Base-by-base conservation (phyloP, 2,329 filamentous ascomycete genomes). In the Fusarium irregulare region DNA sequence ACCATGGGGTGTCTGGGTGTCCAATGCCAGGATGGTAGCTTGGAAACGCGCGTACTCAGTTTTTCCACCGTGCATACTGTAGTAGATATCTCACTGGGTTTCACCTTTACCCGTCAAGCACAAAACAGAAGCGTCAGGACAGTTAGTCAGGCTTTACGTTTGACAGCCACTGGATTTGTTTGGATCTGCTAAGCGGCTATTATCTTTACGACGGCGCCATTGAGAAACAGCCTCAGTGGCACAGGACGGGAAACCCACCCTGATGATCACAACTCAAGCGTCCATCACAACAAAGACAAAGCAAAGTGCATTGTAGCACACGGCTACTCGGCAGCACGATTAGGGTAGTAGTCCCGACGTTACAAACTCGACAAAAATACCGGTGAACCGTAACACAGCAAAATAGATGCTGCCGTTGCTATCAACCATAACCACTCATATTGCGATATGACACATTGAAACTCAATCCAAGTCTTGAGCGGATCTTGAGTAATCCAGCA, bases 41-140 rank as follows among this genome's bases (percentile, higher is more conserved):
- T 16, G 20, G 51, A 51, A 70, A 70, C 67, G 63, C 67, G 67
- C 67, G 67, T 70, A 46, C 28, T 49, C 32, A 46, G 28, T 25
- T 21, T 61, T 27, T 44, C 12, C 11, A 41, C 42, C 12, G 21
- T 21, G 20, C 42, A 16, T 18, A 21, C 20, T 23, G 16, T 51
- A 51, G 16, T 41, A 60, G 18, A 32, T 13, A 41, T 42, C 42
- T 34, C 27, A 18, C 18, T 47, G 45, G 45, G 45, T 47, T 47
- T 47, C 45, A 47, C 45, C 41, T 27, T 51, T n/a, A 41, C 48
- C 48, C 18, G 21, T 37, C 34, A 37, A 37, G 34, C 32, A 40
- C 23, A 41, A 34, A 41, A 34, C 23, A 14, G 20, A 12, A 42
- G 23, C 49, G 37, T 53, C 49, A 53, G n/a, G 23, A 16, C n/a